phyloP scores from a whole-genome alignment of 208 protist genomes.

The Leishmania braziliensis region DNA sequence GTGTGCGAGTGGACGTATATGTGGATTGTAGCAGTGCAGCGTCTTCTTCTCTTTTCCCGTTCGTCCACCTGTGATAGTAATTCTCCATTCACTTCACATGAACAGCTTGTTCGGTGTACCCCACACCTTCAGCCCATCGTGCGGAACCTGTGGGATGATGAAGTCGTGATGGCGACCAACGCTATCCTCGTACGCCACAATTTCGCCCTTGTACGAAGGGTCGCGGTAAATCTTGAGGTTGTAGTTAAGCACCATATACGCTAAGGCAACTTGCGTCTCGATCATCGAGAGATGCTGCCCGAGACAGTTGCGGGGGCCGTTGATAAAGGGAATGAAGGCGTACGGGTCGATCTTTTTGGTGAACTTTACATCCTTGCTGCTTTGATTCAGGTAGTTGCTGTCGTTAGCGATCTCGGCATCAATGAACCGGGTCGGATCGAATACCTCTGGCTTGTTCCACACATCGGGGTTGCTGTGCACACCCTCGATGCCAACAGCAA shows the following conservation, averaged over 20 bases:
- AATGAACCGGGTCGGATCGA: constrained; percentile 85
- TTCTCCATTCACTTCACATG: not conserved
- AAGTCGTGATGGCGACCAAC: constrained; percentile 80
- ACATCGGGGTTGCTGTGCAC: constrained; percentile 83
- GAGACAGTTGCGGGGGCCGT: constrained; percentile 92
- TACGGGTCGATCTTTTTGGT: constrained; percentile 83
- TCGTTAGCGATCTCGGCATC: constrained; percentile 81
- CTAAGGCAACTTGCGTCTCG: constrained; percentile 82
- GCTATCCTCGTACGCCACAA: constrained; percentile 47
- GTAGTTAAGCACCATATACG: constrained; percentile 79
- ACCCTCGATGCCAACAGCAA: constrained; percentile 81
- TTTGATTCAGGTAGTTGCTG: constrained; percentile 52
- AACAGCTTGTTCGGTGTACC: constrained; percentile 35
- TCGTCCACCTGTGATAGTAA: not conserved
- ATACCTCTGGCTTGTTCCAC: constrained; percentile 77
- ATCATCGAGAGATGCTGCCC: constrained; percentile 91
- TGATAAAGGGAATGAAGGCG: constrained; percentile 93
- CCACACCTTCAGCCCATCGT: constrained; percentile 75
- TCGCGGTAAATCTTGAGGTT: constrained; percentile 63
- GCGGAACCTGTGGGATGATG: constrained; percentile 84
- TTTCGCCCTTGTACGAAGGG: constrained; percentile 25
- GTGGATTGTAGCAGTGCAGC: not conserved
- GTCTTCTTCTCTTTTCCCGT: not conserved
- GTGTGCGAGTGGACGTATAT: not conserved
- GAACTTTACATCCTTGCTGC: constrained; percentile 40